Percentiles rank a stretch among this genome's conserved stretches.
Evolutionary conservation across 257 asterid species (phyloP).

Genomic region (Salvia miltiorrhiza): DNA sequence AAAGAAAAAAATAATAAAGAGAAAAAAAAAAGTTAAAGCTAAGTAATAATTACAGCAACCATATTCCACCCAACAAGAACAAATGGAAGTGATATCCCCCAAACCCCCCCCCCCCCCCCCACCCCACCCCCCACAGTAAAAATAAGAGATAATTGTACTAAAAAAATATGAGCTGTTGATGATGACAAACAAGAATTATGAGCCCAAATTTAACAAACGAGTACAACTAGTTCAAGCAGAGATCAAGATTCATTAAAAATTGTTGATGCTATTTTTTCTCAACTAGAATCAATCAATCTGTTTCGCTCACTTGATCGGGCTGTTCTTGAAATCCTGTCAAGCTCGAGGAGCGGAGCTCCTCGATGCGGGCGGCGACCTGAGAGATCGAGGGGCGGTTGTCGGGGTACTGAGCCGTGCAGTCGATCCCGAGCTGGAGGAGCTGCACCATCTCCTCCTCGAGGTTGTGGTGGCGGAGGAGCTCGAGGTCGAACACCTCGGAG

Average conservation of each 20-base stretch:
- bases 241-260: background rate
- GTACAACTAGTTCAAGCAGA: slow-evolving; percentile 21
- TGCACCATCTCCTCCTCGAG: slow-evolving; percentile 82
- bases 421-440: slow-evolving; percentile 75
- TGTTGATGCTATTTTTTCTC: slow-evolving; percentile 11
- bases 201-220: slow-evolving; percentile 33
- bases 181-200: slow-evolving; percentile 34
- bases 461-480: slow-evolving; percentile 51
- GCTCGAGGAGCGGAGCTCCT: slow-evolving; percentile 43
- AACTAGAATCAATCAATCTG: slow-evolving; percentile 20
- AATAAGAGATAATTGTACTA: slow-evolving; percentile 17
- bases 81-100: too few species aligned
- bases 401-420: slow-evolving; percentile 78
- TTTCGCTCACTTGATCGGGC: slow-evolving; percentile 48
- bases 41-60: slow-evolving; percentile 54
- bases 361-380: slow-evolving; percentile 43
- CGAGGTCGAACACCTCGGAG: slow-evolving; percentile 74
- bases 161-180: slow-evolving; percentile 29
- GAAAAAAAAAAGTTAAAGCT: slow-evolving; percentile 34
- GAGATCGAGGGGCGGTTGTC: slow-evolving; percentile 66
- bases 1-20: background rate
- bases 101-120: too few species aligned
- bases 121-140: slow-evolving; percentile 36
- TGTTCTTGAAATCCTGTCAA: slow-evolving; percentile 29
- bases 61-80: too few species aligned